Base-by-base conservation (phyloP, 768 basidiomycete species). In the Candolleomyces eurysporus region DNA sequence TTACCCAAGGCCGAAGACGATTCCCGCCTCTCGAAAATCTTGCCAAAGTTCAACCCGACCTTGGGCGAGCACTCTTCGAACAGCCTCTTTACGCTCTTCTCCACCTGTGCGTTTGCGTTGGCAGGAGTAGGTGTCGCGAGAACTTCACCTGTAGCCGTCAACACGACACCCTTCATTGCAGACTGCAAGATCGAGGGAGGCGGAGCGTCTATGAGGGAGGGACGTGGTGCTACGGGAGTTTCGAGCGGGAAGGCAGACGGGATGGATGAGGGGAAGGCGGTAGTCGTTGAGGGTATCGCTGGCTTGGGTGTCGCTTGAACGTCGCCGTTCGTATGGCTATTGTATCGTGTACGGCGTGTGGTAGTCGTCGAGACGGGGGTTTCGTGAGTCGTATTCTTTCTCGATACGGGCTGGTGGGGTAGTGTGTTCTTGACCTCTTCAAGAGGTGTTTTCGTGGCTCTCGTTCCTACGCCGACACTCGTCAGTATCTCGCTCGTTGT, bases 111-210 rank as follows among this genome's bases (percentile, higher is more conserved):
- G n/a, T n/a, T n/a, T 4, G 32, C 32, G 32, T 32, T 32, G 9
- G 32, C 32, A 0, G 88, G 89, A 2, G 82, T 78, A 1, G 92
- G 92, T 13, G 92, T 94, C 3, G 84, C 79, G 7, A 94, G 76
- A 1, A 81, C 76, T 68, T 92, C 86, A 8, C 92, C 92, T 0
- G 92, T 92, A 8, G 87, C 78, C 0, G 92, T 92, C 42, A 93
- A 78, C 32, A 94, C 80, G 43, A 94, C 89, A 3, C 92, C 87
- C 69, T 88, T 88, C 87, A 89, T 89, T 1, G 87, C 87, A 4
- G 83, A 85, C 32, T 32, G 32, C 5, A 32, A 9, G 32, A 32
- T 32, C 32, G 32, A 32, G 9, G 32, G 32, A 2, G 77, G 78
- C n/a, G 77, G 69, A 22, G 65, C 70, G 11, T 78, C 77, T 31